A percentile compares a stretch with the other conserved stretches of the same genome.
These are phyloP conservation scores for Nepenthes mirabilis DNA, from an alignment of 148 eudicot genomes.

Conservation along the genomic window DNA sequence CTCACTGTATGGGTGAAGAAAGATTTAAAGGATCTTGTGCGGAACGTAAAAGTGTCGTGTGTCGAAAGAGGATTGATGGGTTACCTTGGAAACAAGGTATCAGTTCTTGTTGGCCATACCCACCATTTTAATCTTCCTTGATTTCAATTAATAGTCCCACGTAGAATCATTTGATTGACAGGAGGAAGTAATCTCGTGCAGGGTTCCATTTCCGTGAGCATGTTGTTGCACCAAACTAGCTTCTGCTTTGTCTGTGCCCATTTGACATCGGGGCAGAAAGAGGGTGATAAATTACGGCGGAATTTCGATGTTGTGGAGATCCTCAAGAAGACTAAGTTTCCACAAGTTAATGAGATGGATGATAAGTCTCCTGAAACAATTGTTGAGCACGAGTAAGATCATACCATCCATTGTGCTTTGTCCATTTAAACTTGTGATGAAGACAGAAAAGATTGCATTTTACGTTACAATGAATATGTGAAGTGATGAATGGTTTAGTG, in stretches of 20 bases:
- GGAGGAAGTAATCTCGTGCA: slow-evolving; percentile 11
- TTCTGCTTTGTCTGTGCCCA: slow-evolving; percentile 94
- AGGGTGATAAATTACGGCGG: slow-evolving; percentile 85
- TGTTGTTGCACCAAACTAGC: slow-evolving; percentile 86
- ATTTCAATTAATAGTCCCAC: not conserved
- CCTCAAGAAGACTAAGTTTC: slow-evolving; percentile 82
- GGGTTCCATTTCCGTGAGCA: slow-evolving; percentile 94
- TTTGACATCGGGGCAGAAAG: slow-evolving; percentile 91
- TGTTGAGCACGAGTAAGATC: slow-evolving; percentile 78
- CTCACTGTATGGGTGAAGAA: slow-evolving; percentile 84
- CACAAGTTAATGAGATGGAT: slow-evolving; percentile 44
- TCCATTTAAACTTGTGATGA: no score
- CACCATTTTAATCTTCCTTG: not conserved
- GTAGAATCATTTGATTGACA: not conserved
- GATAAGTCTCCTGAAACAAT: slow-evolving; percentile 92
- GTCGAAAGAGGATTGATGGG: slow-evolving; percentile 98
- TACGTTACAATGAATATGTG: no score
- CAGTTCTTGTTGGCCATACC: not conserved
- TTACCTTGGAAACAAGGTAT: slow-evolving; percentile 92
- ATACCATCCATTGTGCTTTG: not conserved
- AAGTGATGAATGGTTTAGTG: no score
- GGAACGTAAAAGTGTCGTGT: slow-evolving; percentile 82
- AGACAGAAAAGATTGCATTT: no score
- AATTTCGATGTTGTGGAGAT: slow-evolving; percentile 93
- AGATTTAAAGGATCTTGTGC: slow-evolving; percentile 67